Evolutionary conservation across 352 stramenopile species (phyloP), one percentile per base, ranked within the genome.

Genomic region (Phytophthora pluvialis): DNA sequence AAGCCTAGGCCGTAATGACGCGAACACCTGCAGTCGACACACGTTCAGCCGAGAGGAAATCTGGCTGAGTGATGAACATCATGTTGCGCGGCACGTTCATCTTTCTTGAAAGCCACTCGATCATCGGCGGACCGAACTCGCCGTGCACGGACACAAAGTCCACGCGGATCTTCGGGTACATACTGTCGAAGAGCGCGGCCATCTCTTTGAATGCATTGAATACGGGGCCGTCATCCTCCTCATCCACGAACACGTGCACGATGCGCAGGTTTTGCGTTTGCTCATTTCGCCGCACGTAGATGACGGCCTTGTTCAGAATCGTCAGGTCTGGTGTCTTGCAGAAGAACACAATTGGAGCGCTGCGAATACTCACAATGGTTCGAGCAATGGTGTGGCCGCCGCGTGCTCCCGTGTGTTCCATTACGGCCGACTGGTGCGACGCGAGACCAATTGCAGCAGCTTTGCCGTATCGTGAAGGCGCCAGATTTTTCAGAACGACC

Each of bases 11-110:
- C 1, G 86, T 95, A 61, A 95, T 95, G 29, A 95, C 86, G n/a
- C 87, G 78, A 31, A 95, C 80, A 4, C 87, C 87, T 13, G 86
- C 73, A 6, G 75, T 74, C n/a, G 81, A 81, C 5, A 97, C 79
- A n/a, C 88, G 87, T 61, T 96, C 85, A 3, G 64, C 71, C 21
- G 60, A 79, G 8, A 61, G 36, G 33, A 86, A 75, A 58, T 93
- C 83, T 2, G 89, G 87, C 60, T 91, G 91, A 15, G 72, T 82
- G 68, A 97, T 96, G 73, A 97, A 97, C 84, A 97, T 96, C 73
- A 92, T 88, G 65, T 94, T 95, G 57, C 80, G 85, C 1, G 78
- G 78, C 9, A 97, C 79, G 4, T 75, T 72, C 45, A 96, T 75
- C 39, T 81, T 75, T 38, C 77, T 57, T 2, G 64, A 78, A 45